Evolutionary conservation across 805 yeast genomes (phyloP), one percentile per base, ranked within the genome.

Genomic region (Yarrowia divulgata): DNA sequence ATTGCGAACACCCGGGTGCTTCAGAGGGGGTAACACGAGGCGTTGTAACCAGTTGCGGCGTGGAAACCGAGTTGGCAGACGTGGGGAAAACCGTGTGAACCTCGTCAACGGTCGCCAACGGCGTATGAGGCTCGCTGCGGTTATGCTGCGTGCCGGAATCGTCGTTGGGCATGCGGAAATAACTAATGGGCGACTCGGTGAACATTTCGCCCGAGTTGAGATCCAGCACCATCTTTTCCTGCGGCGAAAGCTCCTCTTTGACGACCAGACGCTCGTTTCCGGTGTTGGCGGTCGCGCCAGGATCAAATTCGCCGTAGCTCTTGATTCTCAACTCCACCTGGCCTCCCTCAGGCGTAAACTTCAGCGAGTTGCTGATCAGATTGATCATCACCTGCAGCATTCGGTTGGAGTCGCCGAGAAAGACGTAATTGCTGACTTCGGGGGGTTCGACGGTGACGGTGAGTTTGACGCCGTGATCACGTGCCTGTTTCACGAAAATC

Each of bases 381-480:
- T 94, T 94, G 91, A 93, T 90, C 12, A 93, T 88, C 67, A 94
- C 88, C 77, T 94, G 98, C 69, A 90, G 86, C 43, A 95, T 89
- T 77, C 98, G 82, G 77, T 91, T 91, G 3, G 94, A 86, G 78
- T 95, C 98, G 6, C 97, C 97, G 77, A 82, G 86, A 4, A 93
- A 77, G 14, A 90, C 83, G 81, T 89, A 83, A 89, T 82, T 46
- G 83, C 78, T 8, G 80, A 78, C 70, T 3, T 72, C 72, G 8
- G 67, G 68, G 7, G 97, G 97, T 45, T 74, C 83, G 16, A 93
- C 76, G 0, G 82, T 77, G n/a, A 92, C 85, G 8, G 85, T 80
- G 55, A 93, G 81, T 69, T 85, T 84, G 9, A 93, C 95, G 58
- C 88, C 82, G 73, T 90, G 94, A 75, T 90, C 96, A 50, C 70